Conservation (phyloP, 192 early-diverging fungal species). For the Polychytrium aggregatum region DNA sequence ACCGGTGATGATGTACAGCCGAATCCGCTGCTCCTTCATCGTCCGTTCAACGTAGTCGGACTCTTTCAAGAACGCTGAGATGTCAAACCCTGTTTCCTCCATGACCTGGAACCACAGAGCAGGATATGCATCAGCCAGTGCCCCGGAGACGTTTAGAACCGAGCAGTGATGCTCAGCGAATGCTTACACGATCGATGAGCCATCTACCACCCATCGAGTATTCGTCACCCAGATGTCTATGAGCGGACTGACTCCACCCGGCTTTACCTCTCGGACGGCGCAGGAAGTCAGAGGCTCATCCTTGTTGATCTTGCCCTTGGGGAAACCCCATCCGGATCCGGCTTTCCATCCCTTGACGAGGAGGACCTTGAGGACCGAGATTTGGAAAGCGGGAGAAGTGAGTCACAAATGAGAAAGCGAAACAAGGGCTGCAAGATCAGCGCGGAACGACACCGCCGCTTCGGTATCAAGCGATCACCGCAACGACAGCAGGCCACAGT, state of each 20-base stretch:
- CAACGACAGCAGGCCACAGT: too few relatives aligned
- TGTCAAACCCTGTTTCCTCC: constrained; percentile 94
- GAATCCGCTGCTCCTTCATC: constrained; percentile 80
- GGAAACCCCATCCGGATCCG: constrained; percentile 91
- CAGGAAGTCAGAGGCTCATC: constrained; percentile 80
- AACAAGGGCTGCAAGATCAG: background rate
- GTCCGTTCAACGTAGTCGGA: constrained; percentile 79
- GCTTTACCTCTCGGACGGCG: constrained; percentile 84
- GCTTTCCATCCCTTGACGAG: constrained; percentile 91
- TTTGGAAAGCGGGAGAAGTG: background rate
- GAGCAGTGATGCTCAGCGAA: background rate
- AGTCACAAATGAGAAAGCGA: too few relatives aligned
- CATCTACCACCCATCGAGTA: too few relatives aligned
- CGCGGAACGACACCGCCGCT: background rate
- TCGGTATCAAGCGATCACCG: too few relatives aligned
- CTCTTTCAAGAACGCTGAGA: constrained; percentile 45
- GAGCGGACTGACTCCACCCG: too few relatives aligned
- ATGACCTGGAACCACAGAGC: constrained; percentile 43
- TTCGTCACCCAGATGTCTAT: too few relatives aligned
- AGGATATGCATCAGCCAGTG: background rate
- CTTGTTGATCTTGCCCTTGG: constrained; percentile 98
- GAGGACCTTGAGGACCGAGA: constrained; percentile 26
- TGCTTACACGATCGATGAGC: too few relatives aligned
- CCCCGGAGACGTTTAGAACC: background rate
- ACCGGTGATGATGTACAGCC: constrained; percentile 83